phyloP scores from a whole-genome alignment of 1,284 basidiomycete genomes.

The Ustilago esculenta region DNA sequence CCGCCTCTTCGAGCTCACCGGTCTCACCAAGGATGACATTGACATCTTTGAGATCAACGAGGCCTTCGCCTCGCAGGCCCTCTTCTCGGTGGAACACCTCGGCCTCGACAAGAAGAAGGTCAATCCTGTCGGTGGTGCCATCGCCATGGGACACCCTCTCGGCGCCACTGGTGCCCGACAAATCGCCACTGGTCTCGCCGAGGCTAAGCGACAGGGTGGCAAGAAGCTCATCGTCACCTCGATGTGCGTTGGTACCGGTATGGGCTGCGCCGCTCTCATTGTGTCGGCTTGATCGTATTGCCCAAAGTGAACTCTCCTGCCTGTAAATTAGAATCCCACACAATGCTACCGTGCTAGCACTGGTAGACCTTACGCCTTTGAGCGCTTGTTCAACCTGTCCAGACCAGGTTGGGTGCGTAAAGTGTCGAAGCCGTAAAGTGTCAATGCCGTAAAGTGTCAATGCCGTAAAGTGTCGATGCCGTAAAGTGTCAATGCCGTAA shows the following conservation, averaged over 20 bases:
- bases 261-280: conserved; percentile 85
- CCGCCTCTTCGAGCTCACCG: conserved; percentile 59
- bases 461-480: too few species aligned
- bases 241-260: conserved; percentile 87
- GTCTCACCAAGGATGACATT: conserved; percentile 58
- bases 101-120: conserved; percentile 68
- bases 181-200: conserved; percentile 82
- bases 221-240: conserved; percentile 73
- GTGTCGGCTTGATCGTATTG: conserved; percentile 72
- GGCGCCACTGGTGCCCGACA: conserved; percentile 80
- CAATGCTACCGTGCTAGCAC: conserved; percentile 3
- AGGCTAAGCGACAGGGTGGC: conserved; percentile 76
- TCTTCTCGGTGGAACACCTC: conserved; percentile 72
- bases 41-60: conserved; percentile 67
- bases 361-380: too few species aligned
- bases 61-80: conserved; percentile 69
- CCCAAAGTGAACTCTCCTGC: neutral
- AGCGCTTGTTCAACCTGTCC: too few species aligned
- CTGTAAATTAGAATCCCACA: conserved; percentile 20
- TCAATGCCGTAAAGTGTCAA: too few species aligned
- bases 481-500: too few species aligned
- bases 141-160: conserved; percentile 68
- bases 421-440: too few species aligned
- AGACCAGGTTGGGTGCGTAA: too few species aligned
- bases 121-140: conserved; percentile 70